phyloP scores from a whole-genome alignment of 257 asterid species.

The Fraxinus americana region DNA sequence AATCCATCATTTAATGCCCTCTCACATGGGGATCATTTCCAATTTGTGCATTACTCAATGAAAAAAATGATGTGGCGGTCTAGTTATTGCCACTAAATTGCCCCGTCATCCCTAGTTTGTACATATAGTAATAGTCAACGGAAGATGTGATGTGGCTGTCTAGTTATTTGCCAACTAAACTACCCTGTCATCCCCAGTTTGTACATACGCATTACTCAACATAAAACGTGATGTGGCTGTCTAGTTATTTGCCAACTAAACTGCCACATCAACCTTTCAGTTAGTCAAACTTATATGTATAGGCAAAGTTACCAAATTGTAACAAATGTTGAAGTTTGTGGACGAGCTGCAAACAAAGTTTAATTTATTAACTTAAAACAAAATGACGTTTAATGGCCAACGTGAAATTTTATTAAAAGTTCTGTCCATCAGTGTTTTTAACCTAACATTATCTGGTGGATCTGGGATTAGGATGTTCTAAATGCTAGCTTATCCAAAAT shows the following conservation, averaged over 20 bases:
- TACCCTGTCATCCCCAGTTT: too few relatives aligned
- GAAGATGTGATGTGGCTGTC: too few relatives aligned
- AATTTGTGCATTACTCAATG: too few relatives aligned
- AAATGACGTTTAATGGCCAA: not conserved
- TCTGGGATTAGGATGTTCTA: not conserved
- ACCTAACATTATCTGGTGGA: not conserved
- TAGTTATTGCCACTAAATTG: too few relatives aligned
- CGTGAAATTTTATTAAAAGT: not conserved
- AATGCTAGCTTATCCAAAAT: not conserved
- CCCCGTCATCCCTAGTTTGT: too few relatives aligned
- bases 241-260: not conserved
- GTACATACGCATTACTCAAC: too few relatives aligned
- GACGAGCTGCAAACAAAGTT: not conserved
- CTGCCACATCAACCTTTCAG: not conserved
- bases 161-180: too few relatives aligned
- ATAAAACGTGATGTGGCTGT: not conserved
- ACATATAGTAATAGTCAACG: too few relatives aligned
- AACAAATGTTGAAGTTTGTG: not conserved
- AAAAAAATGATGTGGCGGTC: too few relatives aligned
- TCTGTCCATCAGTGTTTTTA: not conserved
- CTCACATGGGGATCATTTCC: too few relatives aligned
- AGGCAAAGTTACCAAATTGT: not conserved
- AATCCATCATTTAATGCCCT: too few relatives aligned
- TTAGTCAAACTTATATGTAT: not conserved
- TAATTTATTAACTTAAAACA: not conserved